Conservation (phyloP, 1,284 basidiomycete genomes). For the Trichosporon asahii region DNA sequence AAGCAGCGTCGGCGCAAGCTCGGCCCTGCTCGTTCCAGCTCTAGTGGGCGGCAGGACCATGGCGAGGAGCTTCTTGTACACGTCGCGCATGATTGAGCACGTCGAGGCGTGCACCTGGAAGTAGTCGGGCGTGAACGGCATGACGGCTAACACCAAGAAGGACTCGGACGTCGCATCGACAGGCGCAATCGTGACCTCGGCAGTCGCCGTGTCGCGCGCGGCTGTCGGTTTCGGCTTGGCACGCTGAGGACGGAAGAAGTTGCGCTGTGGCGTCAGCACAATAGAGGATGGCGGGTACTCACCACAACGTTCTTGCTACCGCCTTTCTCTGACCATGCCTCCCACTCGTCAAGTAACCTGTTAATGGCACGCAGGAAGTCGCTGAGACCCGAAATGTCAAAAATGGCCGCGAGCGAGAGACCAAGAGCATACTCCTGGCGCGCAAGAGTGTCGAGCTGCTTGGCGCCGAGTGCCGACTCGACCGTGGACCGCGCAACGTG, state of each 20-base stretch:
- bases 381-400: slow-evolving; percentile 49
- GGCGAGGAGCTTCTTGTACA: slow-evolving; percentile 53
- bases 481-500: slow-evolving; percentile 38
- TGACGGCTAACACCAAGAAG: slow-evolving; percentile 26
- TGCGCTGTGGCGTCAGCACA: slow-evolving; percentile 24
- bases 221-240: slow-evolving; percentile 18
- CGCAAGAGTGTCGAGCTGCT: slow-evolving; percentile 42
- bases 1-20: slow-evolving; percentile 26
- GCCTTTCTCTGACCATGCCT: slow-evolving; percentile 47
- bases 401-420: slow-evolving; percentile 50
- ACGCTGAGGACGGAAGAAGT: slow-evolving; percentile 27
- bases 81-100: slow-evolving; percentile 54
- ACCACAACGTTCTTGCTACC: slow-evolving; percentile 31
- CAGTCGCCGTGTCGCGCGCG: slow-evolving; percentile 21
- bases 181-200: slow-evolving; percentile 25
- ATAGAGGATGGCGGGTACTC: slow-evolving; percentile 28
- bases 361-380: slow-evolving; percentile 52
- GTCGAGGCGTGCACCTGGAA: slow-evolving; percentile 54
- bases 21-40: slow-evolving; percentile 12
- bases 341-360: slow-evolving; percentile 54
- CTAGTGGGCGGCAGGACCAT: slow-evolving; percentile 28
- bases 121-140: slow-evolving; percentile 55
- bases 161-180: slow-evolving; percentile 24
- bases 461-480: slow-evolving; percentile 40
- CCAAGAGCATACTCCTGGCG: slow-evolving; percentile 53